Evolutionary conservation across 768 basidiomycete genomes (phyloP), one percentile per base, ranked within the genome.

Genomic region (Mycena sanguinolenta): DNA sequence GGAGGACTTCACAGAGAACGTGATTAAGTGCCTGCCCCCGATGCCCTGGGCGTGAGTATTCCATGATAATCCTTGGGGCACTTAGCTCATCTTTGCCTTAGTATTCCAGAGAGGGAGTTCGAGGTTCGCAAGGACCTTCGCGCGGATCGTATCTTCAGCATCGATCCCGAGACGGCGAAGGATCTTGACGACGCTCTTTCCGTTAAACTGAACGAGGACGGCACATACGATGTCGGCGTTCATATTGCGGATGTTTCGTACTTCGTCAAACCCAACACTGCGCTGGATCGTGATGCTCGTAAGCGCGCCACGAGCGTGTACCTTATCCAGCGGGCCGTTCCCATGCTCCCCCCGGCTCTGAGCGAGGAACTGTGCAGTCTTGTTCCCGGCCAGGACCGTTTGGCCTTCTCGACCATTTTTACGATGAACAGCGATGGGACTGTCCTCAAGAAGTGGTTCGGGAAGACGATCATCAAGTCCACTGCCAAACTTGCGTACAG

Each of bases 301-400:
- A 99, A 99, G 82, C 89, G 97, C 68, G 98, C 97, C 30, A 98
- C 96, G 2, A 96, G 94, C 75, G 98, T 99, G 55, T 98, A 99
- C 78, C 92, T 99, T 52, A 91, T 99, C 30, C 98, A 99, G 79
- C 91, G 97, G 63, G 91, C 93, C 25, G 97, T 98, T 16, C 97
- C 97, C 2, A 99, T 99, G 98, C 85, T 99, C 12, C 98, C 98
- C 2, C 95, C 96, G 30, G 86, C 92, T n/a, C 84, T 99, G 52
- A 94, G 92, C 76, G 97, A 98, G 80, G 91, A 96, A 75, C 86
- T 97, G 17, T 99, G 98, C 83, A 97, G 95, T 81, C 87, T 99
- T 64, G 86, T 90, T 67, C 96, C 96, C 7, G 93, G 92, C 13
- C 87, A 90, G 69, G 98, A 99, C 65, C 92, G 97, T 60, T 88